phyloP scores from a whole-genome alignment of 306 rosid genomes.

The Fragaria nilgerrensis region DNA sequence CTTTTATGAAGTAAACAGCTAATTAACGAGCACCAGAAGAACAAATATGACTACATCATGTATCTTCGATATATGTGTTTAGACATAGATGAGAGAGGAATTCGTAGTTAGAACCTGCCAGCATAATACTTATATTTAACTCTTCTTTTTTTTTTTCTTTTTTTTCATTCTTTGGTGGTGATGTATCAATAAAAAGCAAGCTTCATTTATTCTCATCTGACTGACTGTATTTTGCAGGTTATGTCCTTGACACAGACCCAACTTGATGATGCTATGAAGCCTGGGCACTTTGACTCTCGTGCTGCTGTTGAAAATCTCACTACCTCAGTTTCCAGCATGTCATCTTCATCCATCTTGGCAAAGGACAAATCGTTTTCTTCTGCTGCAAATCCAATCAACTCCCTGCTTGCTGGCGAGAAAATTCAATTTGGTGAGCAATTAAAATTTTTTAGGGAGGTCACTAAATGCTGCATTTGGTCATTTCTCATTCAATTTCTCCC shows the following conservation, averaged over 20 bases:
- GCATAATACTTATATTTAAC: neutral
- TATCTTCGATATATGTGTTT: neutral
- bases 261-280: slow-evolving; percentile 95
- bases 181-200: neutral
- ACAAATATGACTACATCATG: neutral
- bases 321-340: slow-evolving; percentile 51
- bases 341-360: slow-evolving; percentile 66
- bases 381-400: slow-evolving; percentile 70
- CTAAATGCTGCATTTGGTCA: slow-evolving; percentile 13
- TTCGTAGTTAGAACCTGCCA: neutral
- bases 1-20: neutral
- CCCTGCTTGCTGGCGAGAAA: slow-evolving; percentile 97
- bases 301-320: slow-evolving; percentile 55
- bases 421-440: slow-evolving; percentile 90
- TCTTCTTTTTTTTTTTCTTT: too few species aligned
- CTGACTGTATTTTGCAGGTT: slow-evolving; percentile 49
- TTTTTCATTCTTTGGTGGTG: neutral
- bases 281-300: slow-evolving; percentile 73
- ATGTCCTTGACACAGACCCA: slow-evolving; percentile 88
- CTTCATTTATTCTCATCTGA: slow-evolving; percentile 11
- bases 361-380: slow-evolving; percentile 70
- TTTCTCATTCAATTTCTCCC: slow-evolving; percentile 14
- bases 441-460: neutral
- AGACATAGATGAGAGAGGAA: neutral
- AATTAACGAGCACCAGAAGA: neutral